Evolutionary conservation across 495 filamentous ascomycete species (phyloP).

Genomic region (Penicillium samsonianum): DNA sequence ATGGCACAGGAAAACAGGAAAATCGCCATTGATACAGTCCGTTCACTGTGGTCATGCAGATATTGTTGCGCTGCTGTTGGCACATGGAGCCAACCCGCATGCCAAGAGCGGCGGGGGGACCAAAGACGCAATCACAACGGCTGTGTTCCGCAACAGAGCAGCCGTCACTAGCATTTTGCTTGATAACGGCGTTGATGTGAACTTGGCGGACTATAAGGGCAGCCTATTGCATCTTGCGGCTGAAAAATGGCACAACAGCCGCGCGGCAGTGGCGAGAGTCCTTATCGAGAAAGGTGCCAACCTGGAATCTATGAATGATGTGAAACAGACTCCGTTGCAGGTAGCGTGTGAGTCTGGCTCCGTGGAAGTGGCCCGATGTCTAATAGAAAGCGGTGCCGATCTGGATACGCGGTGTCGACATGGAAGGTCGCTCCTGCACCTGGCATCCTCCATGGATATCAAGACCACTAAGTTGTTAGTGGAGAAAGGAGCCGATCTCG

Average conservation of each 20-base stretch:
- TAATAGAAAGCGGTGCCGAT: conserved; percentile 5
- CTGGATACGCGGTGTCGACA: background rate
- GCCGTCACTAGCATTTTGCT: background rate
- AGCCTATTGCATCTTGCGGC: conserved; percentile 2
- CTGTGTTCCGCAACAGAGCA: background rate
- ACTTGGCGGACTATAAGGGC: background rate
- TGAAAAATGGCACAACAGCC: background rate
- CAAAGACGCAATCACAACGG: background rate
- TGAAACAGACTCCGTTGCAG: background rate
- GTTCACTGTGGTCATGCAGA: background rate
- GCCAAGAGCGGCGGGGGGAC: background rate
- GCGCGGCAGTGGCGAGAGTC: background rate
- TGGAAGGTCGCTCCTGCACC: background rate
- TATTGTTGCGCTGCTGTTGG: background rate
- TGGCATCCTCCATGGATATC: background rate
- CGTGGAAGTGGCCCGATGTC: conserved; percentile 3
- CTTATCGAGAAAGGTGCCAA: conserved; percentile 4
- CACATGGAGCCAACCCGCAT: background rate
- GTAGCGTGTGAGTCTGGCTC: background rate
- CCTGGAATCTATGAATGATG: background rate
- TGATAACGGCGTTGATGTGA: conserved; percentile 1
- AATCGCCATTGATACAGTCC: background rate
- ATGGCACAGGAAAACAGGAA: background rate
- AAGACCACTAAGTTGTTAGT: background rate
- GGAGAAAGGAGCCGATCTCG: conserved; percentile 5